Base-by-base conservation (phyloP, 306 rosid genomes). In the Pterocarpus macrocarpus region DNA sequence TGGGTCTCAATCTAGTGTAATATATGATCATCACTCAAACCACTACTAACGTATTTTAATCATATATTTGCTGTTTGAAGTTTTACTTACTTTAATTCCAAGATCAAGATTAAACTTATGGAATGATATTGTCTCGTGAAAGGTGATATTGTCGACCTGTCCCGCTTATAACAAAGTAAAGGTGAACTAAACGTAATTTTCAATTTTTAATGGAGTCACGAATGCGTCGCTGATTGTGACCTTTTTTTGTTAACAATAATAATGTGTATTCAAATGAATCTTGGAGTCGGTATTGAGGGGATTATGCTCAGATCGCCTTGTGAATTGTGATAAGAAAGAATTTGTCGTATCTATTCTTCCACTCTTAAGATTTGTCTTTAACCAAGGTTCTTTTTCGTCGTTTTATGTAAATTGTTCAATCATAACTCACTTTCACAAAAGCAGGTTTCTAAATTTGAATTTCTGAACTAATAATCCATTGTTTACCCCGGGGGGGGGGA, bases 251-350 rank as follows among this genome's bases (percentile, higher is more conserved):
- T 56, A 47, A 64, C 41, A 64, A 73, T 15, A 41, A 34, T 10
- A 35, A 55, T 15, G 45, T 33, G 64, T 16, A 14, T 33, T 22
- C 33, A 75, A 79, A 74, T 41, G 74, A 53, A 82, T 76, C 77
- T 69, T 69, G 15, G 7, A 32, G 15, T 71, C 71, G 76, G 56
- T 58, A 62, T 38, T 33, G 34, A 38, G 80, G 64, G 63, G 81
- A 82, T 81, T 81, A 47, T 82, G 69, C 43, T 71, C 34, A 14
- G 73, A 71, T 71, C 30, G 65, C 5, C 30, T 50, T 12, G 57
- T 50, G 16, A 50, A 50, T 52, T 15, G 81, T 82, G 38, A 50
- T 17, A 50, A 50, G 11, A 30, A 30, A 75, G 5, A 35, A 68
- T 61, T 76, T 82, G 81, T 66, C 72, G 64, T 59, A 22, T 75